Percentiles rank a stretch among this genome's conserved stretches.
These are phyloP conservation scores for Scheffersomyces ergatensis DNA, from an alignment of 805 yeast genomes.

Conservation along the genomic window DNA sequence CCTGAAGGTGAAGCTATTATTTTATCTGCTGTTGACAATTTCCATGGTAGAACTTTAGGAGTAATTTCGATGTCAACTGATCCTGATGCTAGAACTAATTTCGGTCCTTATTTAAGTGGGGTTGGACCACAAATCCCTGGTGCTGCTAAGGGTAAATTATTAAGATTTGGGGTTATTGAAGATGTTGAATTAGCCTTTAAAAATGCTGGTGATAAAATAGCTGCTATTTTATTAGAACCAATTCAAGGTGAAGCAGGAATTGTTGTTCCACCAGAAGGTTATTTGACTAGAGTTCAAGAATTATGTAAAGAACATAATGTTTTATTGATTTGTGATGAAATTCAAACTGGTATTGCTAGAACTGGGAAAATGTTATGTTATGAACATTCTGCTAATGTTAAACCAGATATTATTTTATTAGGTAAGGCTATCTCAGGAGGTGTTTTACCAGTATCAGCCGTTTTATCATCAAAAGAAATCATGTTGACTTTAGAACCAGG, in stretches of 20 bases:
- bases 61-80: slow-evolving; percentile 96
- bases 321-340: slow-evolving; percentile 90
- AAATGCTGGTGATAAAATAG: slow-evolving; percentile 82
- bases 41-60: slow-evolving; percentile 96
- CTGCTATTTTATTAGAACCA: slow-evolving; percentile 90
- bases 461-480: slow-evolving; percentile 82
- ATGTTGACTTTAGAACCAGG: slow-evolving; percentile 92
- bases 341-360: slow-evolving; percentile 97
- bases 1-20: slow-evolving; percentile 82
- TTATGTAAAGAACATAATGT: slow-evolving; percentile 83
- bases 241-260: slow-evolving; percentile 99
- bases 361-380: slow-evolving; percentile 92
- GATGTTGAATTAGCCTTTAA: slow-evolving; percentile 82
- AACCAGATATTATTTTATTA: slow-evolving; percentile 84
- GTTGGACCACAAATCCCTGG: slow-evolving; percentile 87
- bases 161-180: slow-evolving; percentile 82
- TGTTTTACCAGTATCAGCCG: slow-evolving; percentile 88
- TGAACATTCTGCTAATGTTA: slow-evolving; percentile 75
- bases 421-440: slow-evolving; percentile 98
- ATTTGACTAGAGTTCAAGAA: slow-evolving; percentile 67
- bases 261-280: slow-evolving; percentile 85
- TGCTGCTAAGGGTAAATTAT: slow-evolving; percentile 51
- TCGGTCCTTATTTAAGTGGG: slow-evolving; percentile 85
- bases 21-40: slow-evolving; percentile 82
- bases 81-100: slow-evolving; percentile 83